Percentiles rank a stretch among this genome's conserved stretches.
These are phyloP conservation scores for Fusarium guadeloupense DNA, from an alignment of 2,329 filamentous ascomycete genomes.

Conservation along the genomic window DNA sequence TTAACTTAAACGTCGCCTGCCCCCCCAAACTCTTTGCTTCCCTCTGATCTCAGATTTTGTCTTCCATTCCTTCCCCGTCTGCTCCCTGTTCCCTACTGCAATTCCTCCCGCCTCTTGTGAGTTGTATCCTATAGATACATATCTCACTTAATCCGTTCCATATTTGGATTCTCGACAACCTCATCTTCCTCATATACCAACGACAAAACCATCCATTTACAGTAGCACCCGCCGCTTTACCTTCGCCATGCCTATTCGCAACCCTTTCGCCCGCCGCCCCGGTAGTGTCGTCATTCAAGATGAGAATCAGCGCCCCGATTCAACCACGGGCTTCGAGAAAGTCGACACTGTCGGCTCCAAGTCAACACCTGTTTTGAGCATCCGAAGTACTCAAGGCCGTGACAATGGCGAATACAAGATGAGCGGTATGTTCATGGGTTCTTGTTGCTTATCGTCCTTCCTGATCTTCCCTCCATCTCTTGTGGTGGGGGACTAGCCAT, in stretches of 20 bases:
- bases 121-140: background rate
- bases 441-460: slow-evolving; percentile 22
- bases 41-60: slow-evolving; percentile 8
- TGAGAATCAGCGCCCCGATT: slow-evolving; percentile 62
- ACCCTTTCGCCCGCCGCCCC: slow-evolving; percentile 72
- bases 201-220: slow-evolving; percentile 8
- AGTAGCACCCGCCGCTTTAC: slow-evolving; percentile 13
- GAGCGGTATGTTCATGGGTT: slow-evolving; percentile 68
- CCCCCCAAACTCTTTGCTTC: slow-evolving; percentile 18
- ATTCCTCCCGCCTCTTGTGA: background rate
- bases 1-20: slow-evolving; percentile 33
- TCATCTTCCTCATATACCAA: slow-evolving; percentile 15
- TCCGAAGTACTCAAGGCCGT: slow-evolving; percentile 67
- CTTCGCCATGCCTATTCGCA: slow-evolving; percentile 73
- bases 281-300: slow-evolving; percentile 57
- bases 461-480: slow-evolving; percentile 9
- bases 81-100: background rate
- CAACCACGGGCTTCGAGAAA: slow-evolving; percentile 63
- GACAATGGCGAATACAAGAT: slow-evolving; percentile 81
- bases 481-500: slow-evolving; percentile 10
- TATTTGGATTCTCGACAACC: slow-evolving; percentile 2
- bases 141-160: background rate
- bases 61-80: slow-evolving; percentile 10
- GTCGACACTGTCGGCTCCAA: slow-evolving; percentile 71
- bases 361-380: slow-evolving; percentile 68